Evolutionary conservation across 106 monocot genomes (phyloP).

Genomic region (Dendrobium catenatum): DNA sequence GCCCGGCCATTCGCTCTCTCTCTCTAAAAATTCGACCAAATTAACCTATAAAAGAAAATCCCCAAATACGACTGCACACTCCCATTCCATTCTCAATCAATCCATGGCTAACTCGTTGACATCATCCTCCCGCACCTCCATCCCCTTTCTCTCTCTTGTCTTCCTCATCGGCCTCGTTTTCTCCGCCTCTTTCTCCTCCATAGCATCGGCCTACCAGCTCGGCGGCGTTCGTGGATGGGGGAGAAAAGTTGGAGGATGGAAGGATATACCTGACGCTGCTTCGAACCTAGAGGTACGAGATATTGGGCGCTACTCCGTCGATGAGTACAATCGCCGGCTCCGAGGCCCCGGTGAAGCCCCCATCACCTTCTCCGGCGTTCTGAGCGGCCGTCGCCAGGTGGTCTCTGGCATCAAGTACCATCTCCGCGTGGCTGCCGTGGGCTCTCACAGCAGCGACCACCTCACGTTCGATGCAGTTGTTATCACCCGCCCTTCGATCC

Average conservation of each 20-base stretch:
- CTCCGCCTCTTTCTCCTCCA: neutral
- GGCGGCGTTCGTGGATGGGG: neutral
- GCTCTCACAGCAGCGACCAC: neutral
- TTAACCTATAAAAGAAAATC: neutral
- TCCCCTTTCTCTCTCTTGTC: constrained; percentile 3
- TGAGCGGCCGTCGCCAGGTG: constrained; percentile 27
- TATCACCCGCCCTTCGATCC: constrained; percentile 38
- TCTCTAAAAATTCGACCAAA: too few relatives aligned
- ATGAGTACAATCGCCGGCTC: constrained; percentile 28
- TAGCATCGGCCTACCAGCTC: neutral
- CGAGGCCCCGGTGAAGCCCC: neutral
- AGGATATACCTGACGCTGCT: constrained; percentile 20
- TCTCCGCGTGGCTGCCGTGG: constrained; percentile 11
- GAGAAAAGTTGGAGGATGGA: constrained; percentile 21
- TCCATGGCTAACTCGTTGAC: neutral
- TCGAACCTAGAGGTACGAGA: constrained; percentile 30
- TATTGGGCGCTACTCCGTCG: constrained; percentile 36
- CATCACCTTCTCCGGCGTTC: constrained; percentile 26
- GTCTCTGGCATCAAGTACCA: constrained; percentile 38
- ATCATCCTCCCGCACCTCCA: neutral
- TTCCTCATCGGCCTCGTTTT: neutral
- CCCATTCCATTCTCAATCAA: neutral
- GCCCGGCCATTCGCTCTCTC: too few relatives aligned
- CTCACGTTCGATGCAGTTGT: constrained; percentile 40
- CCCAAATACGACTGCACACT: neutral